Evolutionary conservation across 768 basidiomycete genomes (phyloP).

Genomic region (Amanita brunnescens): DNA sequence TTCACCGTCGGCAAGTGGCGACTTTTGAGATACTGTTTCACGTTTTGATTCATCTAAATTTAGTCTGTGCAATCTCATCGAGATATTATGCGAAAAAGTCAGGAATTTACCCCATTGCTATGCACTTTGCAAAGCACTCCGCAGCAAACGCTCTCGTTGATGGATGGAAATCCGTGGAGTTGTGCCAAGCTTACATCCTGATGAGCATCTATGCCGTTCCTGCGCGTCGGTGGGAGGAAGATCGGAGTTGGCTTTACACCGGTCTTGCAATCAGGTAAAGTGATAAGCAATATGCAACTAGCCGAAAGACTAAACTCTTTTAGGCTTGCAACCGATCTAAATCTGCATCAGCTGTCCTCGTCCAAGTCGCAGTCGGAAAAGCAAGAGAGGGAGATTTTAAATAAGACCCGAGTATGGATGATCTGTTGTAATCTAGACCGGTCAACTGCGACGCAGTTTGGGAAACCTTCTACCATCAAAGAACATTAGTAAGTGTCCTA

Average conservation of each 20-base stretch:
- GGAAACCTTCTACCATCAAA: constrained; percentile 82
- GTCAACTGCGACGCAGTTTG: constrained; percentile 82
- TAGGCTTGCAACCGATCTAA: constrained; percentile 84
- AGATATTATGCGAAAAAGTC: constrained; percentile 73
- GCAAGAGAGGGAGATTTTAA: constrained; percentile 75
- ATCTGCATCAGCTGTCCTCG: constrained; percentile 61
- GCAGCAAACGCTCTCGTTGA: constrained; percentile 76
- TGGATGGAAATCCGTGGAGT: constrained; percentile 79
- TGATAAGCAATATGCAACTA: not conserved
- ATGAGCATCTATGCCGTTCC: constrained; percentile 79
- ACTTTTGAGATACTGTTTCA: not conserved
- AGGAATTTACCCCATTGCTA: constrained; percentile 79
- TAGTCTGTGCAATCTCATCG: constrained; percentile 82
- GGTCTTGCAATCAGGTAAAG: constrained; percentile 73
- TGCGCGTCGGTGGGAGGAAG: constrained; percentile 81
- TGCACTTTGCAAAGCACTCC: constrained; percentile 82
- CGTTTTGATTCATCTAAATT: not conserved
- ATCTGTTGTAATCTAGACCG: constrained; percentile 86
- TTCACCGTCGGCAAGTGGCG: constrained; percentile 70
- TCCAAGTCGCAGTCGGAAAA: constrained; percentile 61
- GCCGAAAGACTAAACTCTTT: not conserved
- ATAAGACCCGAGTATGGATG: constrained; percentile 84
- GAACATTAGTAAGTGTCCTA: constrained; percentile 61
- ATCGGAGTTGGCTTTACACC: constrained; percentile 83
- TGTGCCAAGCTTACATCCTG: constrained; percentile 86